Base-by-base conservation (phyloP, 163 green algal species). In the Picocystis sp. region DNA sequence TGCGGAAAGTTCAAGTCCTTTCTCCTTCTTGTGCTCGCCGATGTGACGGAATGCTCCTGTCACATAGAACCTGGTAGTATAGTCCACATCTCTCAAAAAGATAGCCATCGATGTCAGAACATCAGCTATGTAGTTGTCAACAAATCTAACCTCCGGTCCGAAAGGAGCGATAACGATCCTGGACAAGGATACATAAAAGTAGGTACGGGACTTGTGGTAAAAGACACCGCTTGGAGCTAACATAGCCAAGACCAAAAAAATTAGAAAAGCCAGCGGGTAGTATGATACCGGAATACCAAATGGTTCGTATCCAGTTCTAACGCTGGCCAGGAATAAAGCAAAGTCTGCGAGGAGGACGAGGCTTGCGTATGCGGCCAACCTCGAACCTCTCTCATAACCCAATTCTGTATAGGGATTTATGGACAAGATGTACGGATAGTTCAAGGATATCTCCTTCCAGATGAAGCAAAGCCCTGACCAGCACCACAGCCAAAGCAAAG, bases 71-170 rank as follows among this genome's bases (percentile, higher is more conserved):
- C 15, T 34, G 13, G 35, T 53, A n/a, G 15, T 53, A 17, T 33
- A 44, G 47, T 34, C 47, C 3, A 53, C 35, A 13, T 53, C 47
- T 21, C 47, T 53, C 15, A 53, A 34, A 17, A 53, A 21, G 3
- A 53, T 53, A 9, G 35, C 47, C 15, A 34, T 34, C 12, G 24
- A 44, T 3, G 47, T 53, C 15, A 53, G 3, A 10, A 53, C 35
- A 13, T 53, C 47, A 17, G 47, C 47, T n/a, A 53, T 34, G 12
- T 44, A 53, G 35, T 53, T 53, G 24, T 53, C 47, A 17, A 22
- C 17, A 53, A 53, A 53, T 3, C 14, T 3, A 8, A 53, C 47
- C 47, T 53, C 15, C 2, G 35, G 47, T 33, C 47, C 47, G 3
- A 53, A 53, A 8, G 47, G 47, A 12, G 24, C 24, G 47, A 53